A percentile compares a stretch with the other conserved stretches of the same genome.
Evolutionary conservation across 2,329 filamentous ascomycete species (phyloP).

Genomic region (Claviceps arundinis): DNA sequence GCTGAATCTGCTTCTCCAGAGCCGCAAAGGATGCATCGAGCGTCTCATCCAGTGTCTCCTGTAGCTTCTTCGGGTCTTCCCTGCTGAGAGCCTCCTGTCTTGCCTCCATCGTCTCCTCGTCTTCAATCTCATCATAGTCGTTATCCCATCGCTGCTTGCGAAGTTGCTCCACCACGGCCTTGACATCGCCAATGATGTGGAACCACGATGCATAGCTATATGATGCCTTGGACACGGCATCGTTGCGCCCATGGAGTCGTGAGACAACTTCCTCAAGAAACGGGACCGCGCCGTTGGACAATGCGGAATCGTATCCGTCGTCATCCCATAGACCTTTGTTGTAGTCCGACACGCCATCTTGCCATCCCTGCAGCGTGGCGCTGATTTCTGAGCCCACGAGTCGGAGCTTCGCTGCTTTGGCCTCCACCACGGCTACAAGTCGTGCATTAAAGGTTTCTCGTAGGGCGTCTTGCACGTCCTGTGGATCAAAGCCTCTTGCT

Average conservation of each 20-base stretch:
- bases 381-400: conserved; percentile 52
- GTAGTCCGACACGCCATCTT: conserved; percentile 34
- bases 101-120: conserved; percentile 55
- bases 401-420: conserved; percentile 50
- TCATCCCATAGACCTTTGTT: conserved; percentile 53
- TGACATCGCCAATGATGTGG: conserved; percentile 54
- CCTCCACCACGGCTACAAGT: conserved; percentile 48
- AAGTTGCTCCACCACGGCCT: conserved; percentile 49
- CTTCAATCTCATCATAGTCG: conserved; percentile 58
- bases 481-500: conserved; percentile 52
- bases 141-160: conserved; percentile 62
- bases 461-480: conserved; percentile 54
- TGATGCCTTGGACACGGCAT: conserved; percentile 48
- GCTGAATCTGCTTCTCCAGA: conserved; percentile 41
- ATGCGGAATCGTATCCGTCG: conserved; percentile 49
- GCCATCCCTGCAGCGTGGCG: conserved; percentile 48
- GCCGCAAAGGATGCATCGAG: conserved; percentile 43
- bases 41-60: conserved; percentile 42
- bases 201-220: conserved; percentile 61
- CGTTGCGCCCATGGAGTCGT: conserved; percentile 58
- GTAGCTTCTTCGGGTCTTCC: conserved; percentile 54
- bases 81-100: conserved; percentile 55
- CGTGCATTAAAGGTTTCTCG: conserved; percentile 56
- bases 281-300: conserved; percentile 47
- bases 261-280: conserved; percentile 60